Evolutionary conservation across 78 protist species (phyloP).

Genomic region (Trichosphaerium sp.): DNA sequence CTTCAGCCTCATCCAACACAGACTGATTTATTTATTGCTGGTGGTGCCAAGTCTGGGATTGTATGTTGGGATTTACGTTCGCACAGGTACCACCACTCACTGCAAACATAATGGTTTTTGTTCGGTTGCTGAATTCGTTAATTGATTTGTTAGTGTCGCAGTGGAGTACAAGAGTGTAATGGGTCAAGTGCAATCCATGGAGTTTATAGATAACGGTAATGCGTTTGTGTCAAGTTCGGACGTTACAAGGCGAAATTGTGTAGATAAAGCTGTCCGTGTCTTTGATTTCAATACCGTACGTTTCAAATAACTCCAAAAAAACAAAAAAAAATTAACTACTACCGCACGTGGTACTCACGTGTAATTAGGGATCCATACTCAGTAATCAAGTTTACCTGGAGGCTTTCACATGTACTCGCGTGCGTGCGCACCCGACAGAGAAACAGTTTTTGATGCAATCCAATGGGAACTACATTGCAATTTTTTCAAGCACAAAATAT

Average conservation of each 20-base stretch:
- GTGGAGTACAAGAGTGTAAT: not conserved
- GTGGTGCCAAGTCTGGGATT: not conserved
- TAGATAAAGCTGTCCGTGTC: not conserved
- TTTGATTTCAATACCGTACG: not conserved
- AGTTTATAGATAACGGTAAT: not conserved
- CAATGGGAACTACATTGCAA: not conserved
- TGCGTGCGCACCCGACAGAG: not conserved
- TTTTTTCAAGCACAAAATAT: not conserved
- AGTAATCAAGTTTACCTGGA: not conserved
- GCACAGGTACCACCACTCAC: too few relatives aligned
- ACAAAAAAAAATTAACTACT: not conserved
- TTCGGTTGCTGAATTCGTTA: not conserved
- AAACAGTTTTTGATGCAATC: not conserved
- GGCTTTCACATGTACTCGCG: not conserved
- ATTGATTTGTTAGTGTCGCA: not conserved
- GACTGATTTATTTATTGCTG: not conserved
- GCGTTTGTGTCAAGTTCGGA: not conserved
- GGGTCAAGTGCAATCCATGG: not conserved
- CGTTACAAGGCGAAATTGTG: not conserved
- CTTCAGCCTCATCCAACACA: not conserved
- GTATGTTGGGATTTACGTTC: not conserved
- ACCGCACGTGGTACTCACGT: not conserved
- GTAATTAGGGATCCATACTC: not conserved
- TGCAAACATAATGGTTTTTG: not conserved
- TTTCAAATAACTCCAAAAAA: too few relatives aligned